A percentile compares a stretch with the other conserved stretches of the same genome.
Conservation (phyloP, 768 basidiomycete genomes). For the Hemileccinum rubropunctum region DNA sequence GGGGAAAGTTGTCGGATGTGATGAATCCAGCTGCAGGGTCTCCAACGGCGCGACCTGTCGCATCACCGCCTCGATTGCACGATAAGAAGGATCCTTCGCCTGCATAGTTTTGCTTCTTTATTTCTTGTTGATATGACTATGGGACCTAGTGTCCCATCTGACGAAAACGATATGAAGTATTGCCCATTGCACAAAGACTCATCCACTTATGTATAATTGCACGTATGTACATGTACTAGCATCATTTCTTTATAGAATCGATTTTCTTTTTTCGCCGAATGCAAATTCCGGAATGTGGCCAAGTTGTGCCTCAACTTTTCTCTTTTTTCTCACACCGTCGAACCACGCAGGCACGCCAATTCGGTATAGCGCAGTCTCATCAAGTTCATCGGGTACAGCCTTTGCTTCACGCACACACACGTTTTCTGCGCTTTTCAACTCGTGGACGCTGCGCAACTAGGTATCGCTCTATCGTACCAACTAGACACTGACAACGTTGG, state of each 20-base stretch:
- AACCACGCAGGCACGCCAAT: not conserved
- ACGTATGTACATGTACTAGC: constrained; percentile 29
- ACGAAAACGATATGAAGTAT: constrained; percentile 22
- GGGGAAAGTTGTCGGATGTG: constrained; percentile 52
- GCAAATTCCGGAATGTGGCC: too few species aligned
- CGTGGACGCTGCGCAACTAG: not conserved
- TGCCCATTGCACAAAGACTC: constrained; percentile 15
- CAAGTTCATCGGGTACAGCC: too few species aligned
- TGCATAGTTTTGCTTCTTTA: constrained; percentile 6
- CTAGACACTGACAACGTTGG: not conserved
- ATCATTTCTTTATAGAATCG: constrained; percentile 15
- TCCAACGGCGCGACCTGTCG: constrained; percentile 48
- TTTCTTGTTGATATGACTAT: constrained; percentile 13
- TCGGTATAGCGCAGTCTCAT: not conserved
- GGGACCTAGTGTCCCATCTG: constrained; percentile 9
- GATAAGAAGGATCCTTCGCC: constrained; percentile 33
- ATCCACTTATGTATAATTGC: constrained; percentile 26
- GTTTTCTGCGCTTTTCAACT: not conserved
- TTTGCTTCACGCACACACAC: not conserved
- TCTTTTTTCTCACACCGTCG: not conserved
- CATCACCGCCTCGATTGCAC: constrained; percentile 49
- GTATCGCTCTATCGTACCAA: not conserved
- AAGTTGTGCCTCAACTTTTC: not conserved
- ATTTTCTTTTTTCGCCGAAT: not conserved
- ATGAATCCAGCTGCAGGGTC: constrained; percentile 49